These are phyloP conservation scores for Oryza coarctata DNA, from an alignment of 176 grass and related monocot species.

Conservation along the genomic window DNA sequence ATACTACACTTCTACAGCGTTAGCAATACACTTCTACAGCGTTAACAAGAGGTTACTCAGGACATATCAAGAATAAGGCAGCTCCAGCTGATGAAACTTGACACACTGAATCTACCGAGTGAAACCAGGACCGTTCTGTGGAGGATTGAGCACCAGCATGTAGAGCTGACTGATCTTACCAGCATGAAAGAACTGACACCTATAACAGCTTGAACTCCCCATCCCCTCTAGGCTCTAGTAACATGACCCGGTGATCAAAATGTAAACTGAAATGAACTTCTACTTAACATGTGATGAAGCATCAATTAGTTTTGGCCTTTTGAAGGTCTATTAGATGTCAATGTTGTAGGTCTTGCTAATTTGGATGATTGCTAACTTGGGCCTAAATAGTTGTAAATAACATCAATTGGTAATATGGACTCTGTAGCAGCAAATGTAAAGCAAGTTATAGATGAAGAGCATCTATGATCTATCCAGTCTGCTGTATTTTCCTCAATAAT, in stretches of 20 bases:
- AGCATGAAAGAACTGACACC: conserved; percentile 56
- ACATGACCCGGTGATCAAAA: neutral
- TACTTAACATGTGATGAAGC: conserved; percentile 28
- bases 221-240: neutral
- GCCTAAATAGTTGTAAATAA: conserved; percentile 34
- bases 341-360: neutral
- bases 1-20: no score
- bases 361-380: conserved; percentile 4
- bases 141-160: conserved; percentile 75
- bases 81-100: conserved; percentile 44
- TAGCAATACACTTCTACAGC: no score
- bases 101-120: conserved; percentile 31
- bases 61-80: conserved; percentile 73
- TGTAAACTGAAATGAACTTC: conserved; percentile 21
- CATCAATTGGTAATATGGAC: neutral
- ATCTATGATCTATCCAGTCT: neutral
- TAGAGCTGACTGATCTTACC: conserved; percentile 76
- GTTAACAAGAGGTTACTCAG: conserved; percentile 58
- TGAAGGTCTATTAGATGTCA: neutral
- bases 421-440: neutral
- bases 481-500: neutral
- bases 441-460: neutral
- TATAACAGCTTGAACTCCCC: conserved; percentile 28
- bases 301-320: conserved; percentile 19
- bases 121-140: conserved; percentile 58